phyloP scores from a whole-genome alignment of 345 rosid genomes.

The Jatropha curcas region DNA sequence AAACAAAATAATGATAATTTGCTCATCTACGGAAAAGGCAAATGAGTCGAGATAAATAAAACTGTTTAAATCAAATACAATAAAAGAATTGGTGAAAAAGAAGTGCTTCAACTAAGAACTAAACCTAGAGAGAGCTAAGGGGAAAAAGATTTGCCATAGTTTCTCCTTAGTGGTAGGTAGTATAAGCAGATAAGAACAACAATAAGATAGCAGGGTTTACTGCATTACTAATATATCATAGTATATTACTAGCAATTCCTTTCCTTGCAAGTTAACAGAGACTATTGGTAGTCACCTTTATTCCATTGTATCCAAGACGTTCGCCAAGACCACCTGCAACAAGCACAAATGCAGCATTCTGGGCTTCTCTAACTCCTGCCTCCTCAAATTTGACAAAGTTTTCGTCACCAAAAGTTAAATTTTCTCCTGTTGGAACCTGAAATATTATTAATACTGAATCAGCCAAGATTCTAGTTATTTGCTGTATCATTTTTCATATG shows the following conservation, averaged over 20 bases:
- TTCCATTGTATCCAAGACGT: conserved; percentile 97
- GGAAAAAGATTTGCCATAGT: neutral
- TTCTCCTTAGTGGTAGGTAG: neutral
- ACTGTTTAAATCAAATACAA: neutral
- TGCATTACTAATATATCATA: neutral
- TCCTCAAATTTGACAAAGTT: conserved; percentile 72
- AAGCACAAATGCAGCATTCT: conserved; percentile 86
- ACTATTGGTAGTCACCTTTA: conserved; percentile 53
- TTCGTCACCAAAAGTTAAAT: conserved; percentile 61
- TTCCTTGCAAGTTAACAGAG: neutral
- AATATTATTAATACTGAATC: conserved; percentile 10
- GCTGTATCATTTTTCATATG: neutral
- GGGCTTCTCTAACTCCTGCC: conserved; percentile 74
- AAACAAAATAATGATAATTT: neutral
- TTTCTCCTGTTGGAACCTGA: conserved; percentile 89
- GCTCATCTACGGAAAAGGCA: neutral
- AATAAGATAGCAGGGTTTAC: neutral
- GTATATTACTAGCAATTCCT: neutral
- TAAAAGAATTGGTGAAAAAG: neutral
- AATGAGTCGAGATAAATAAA: neutral
- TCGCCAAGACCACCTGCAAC: conserved; percentile 99
- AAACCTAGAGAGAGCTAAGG: neutral
- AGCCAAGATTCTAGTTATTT: neutral
- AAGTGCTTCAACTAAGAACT: neutral
- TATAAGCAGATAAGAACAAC: neutral